Evolutionary conservation across 192 early-diverging fungal species (phyloP), one percentile per base, ranked within the genome.

Genomic region (Haplosporangium gracile): DNA sequence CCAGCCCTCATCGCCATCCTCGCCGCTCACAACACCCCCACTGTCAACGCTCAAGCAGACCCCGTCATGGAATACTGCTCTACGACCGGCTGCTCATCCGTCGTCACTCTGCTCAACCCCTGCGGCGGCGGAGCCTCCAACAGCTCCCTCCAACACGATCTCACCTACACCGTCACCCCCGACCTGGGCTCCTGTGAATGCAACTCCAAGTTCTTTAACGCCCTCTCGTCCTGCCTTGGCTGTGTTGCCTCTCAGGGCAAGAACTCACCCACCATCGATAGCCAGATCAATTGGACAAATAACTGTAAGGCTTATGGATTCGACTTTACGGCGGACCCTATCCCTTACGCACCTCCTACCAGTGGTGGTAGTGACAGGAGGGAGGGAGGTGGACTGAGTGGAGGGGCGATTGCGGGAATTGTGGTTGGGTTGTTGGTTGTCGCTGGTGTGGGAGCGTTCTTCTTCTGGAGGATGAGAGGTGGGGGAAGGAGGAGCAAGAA

Each of bases 51-150:
- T 11, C 75, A 57, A 0, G 55, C 83, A 6, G 83, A 85, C 42
- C 74, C 83, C 2, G 42, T 86, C 71, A 86, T 86, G 18, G 75
- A 86, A 1, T 36, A 4, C 63, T 86, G 83, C 34, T n/a, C 65
- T 34, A 40, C 13, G 9, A 29, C 0, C 13, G 79, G 83, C 26
- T 86, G 83, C 70, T 57, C 47, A 71, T 43, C 74, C 9, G 72
- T 71, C 34, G 11, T 75, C 7, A 81, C 74, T 1, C 2, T 86
- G 39, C 75, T 86, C 34, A 71, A 45, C 0, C 83, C 83, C 39
- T 86, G 83, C 34, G 83, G 83, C 24, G 83, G 83, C 18, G 83
- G 83, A 11, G 83, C 83, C 68, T 42, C 70, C 78, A 77, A 81
- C 51, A 26, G 70, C 0, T 76, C 83, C 3, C 69, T 86, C 32